Base-by-base conservation (phyloP, 176 grass and related monocot genomes). In the Juncus inflexus region DNA sequence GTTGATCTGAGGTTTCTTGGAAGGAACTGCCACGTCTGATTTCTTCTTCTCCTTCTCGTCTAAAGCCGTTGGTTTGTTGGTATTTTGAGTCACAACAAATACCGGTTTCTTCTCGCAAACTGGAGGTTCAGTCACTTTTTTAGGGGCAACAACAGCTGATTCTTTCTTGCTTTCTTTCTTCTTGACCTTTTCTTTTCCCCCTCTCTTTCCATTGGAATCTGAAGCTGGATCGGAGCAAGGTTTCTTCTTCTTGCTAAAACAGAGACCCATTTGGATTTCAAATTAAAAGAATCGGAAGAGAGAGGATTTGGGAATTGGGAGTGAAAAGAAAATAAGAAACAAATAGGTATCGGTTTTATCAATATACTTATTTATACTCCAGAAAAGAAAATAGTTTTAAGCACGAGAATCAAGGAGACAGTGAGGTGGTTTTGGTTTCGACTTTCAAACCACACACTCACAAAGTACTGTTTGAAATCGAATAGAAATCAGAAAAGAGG, bases 201-300 rank as follows among this genome's bases (percentile, higher is more conserved):
- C 42, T 43, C 66, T 77, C 9, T 14, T 0, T 37, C 37, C 0
- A 42, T 61, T 19, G 15, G 66, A 67, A 58, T 66, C 50, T 19
- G 57, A 3, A 49, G 40, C 12, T 63, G 77, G 37, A 15, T 69
- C 42, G 61, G 76, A 70, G 65, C 75, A 69, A 35, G 66, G 15
- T 16, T 47, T 75, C 69, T 86, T 78, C 79, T 86, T 86, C 87
- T 92, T 99, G 85, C 94, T 92, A 63, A 86, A 84, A 53, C 94
- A 99, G 70, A 92, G 83, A 9, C 94, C 88, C 94, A 92, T 99
- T 72, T 52, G 12, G 39, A 43, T 67, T 35, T 52, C 61, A 16
- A 69, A 35, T 4, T 9, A 38, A 61, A 47, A 51, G 42, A 47
- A 38, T 7, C 10, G 3, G 42, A 12, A 6, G 12, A 39, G 55